Conservation (phyloP, 2,329 filamentous ascomycete genomes). For the Colletotrichum costaricense region DNA sequence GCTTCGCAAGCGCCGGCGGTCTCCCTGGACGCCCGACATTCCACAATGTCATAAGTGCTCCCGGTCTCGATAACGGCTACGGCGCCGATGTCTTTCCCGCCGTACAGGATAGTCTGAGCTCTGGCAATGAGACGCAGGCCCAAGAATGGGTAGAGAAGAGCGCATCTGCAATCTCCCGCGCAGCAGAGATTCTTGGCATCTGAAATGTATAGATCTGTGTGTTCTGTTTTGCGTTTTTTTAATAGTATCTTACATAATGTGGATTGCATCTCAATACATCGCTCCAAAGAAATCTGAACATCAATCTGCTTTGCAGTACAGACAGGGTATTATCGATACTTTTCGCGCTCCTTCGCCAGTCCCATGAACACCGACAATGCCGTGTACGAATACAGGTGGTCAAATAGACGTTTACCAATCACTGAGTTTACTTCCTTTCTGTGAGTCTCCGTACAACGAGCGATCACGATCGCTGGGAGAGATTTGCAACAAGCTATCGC, state of each 20-base stretch:
- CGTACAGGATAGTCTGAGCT: conserved; percentile 25
- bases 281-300: not conserved
- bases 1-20: conserved; percentile 24
- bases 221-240: not conserved
- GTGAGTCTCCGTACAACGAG: not conserved
- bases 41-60: conserved; percentile 26
- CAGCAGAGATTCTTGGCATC: conserved; percentile 6
- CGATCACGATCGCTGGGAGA: not conserved
- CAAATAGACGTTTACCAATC: not conserved
- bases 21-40: conserved; percentile 26
- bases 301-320: not conserved
- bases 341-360: not conserved
- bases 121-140: conserved; percentile 5
- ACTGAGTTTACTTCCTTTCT: not conserved
- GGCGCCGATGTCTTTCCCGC: conserved; percentile 26
- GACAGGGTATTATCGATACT: not conserved
- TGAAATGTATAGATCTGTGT: not conserved
- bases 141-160: conserved; percentile 21
- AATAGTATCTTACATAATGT: not conserved
- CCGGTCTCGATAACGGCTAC: conserved; percentile 22
- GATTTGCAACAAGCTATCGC: conserved; percentile 4
- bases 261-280: not conserved
- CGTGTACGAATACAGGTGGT: no score
- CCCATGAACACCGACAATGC: not conserved
- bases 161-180: conserved; percentile 15